These are phyloP conservation scores for Penicillium egyptiacum DNA, from an alignment of 495 filamentous ascomycete species.

Conservation along the genomic window DNA sequence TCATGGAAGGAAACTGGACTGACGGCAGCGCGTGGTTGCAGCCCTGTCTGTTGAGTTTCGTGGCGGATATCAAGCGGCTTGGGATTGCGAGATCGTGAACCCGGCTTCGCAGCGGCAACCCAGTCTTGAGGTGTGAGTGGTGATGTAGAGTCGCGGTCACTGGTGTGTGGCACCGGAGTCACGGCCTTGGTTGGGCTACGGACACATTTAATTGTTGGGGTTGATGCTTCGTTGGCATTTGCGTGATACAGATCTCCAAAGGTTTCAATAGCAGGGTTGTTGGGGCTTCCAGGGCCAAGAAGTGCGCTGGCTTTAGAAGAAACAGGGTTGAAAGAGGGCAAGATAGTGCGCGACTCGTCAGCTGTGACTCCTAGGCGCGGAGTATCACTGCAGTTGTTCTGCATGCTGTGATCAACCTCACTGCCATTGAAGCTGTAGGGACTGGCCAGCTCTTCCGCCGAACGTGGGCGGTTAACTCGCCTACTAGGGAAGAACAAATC, in stretches of 20 bases:
- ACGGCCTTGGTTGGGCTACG: conserved; percentile 25
- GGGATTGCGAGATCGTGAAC: conserved; percentile 24
- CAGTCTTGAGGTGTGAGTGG: conserved; percentile 46
- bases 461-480: conserved; percentile 36
- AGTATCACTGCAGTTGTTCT: conserved; percentile 35
- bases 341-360: conserved; percentile 33
- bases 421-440: conserved; percentile 34
- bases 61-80: conserved; percentile 7
- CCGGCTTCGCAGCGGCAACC: conserved; percentile 42
- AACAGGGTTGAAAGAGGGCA: conserved; percentile 34
- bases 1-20: conserved; percentile 24
- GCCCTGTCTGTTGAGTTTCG: conserved; percentile 15
- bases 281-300: conserved; percentile 28
- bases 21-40: conserved; percentile 13
- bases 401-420: conserved; percentile 30
- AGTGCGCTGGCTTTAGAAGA: conserved; percentile 29
- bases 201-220: conserved; percentile 26
- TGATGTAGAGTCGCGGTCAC: conserved; percentile 23
- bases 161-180: conserved; percentile 4
- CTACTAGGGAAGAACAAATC: conserved; percentile 20
- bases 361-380: conserved; percentile 25
- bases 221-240: conserved; percentile 20
- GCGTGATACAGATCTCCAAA: conserved; percentile 25
- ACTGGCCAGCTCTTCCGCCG: conserved; percentile 35
- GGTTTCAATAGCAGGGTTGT: conserved; percentile 25